Evolutionary conservation across 1,284 basidiomycete genomes (phyloP), one percentile per base, ranked within the genome.

Genomic region (Moesziomyces sp.): DNA sequence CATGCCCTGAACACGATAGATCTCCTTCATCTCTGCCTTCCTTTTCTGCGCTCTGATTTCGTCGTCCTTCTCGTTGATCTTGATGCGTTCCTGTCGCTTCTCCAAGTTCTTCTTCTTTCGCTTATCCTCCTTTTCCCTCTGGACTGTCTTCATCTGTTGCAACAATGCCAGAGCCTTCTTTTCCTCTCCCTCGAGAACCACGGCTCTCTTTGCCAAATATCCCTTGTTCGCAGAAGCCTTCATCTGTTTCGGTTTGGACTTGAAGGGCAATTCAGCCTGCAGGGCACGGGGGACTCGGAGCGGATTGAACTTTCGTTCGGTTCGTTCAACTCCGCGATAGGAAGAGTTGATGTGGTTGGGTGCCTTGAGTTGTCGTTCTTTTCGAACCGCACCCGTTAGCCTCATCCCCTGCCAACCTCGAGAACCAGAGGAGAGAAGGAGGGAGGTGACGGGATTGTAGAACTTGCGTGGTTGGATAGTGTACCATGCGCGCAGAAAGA

Each of bases 401-500:
- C 97, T 90, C 96, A 99, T 99, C 1, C 95, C 96, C 24, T 71
- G 47, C 79, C 79, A 82, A 14, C 74, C 66, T 0, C 49, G 42
- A 44, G 88, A 85, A 1, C 62, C 58, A 9, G 69, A 58, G 1
- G 68, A 58, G 1, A 71, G 56, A 0, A 99, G 87, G 10, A 98
- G 87, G 1, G 93, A 96, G 0, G 93, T 96, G 65, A 99, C 94
- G 0, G 97, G 93, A 83, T 97, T 98, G 87, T 98, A 99, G 85
- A 93, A 94, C 85, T 93, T 92, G 68, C 95, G 90, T 5, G 96
- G 97, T 82, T 94, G 90, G 58, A 99, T 91, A 21, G 93, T 91
- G 85, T 96, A 97, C 96, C 97, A 99, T 0, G 94, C 94, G 23
- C 97, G 89, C 11, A 99, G 87, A 87, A 99, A 98, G 58, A 98